Evolutionary conservation across 108 stramenopile genomes (phyloP).

Genomic region (Conticribra weissflogii): DNA sequence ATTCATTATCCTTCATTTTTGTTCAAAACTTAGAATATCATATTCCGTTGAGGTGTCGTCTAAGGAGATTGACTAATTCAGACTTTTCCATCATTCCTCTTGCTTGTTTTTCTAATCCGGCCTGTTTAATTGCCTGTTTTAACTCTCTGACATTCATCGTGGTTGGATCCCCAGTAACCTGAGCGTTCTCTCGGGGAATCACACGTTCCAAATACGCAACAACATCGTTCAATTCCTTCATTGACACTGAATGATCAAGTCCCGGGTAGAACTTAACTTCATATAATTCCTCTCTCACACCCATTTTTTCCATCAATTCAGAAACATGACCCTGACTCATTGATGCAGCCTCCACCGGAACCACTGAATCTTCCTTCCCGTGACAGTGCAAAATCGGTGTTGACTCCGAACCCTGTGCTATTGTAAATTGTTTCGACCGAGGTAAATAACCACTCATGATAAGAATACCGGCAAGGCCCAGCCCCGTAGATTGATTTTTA

Average conservation of each 20-base stretch:
- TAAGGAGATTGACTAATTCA: slow-evolving; percentile 46
- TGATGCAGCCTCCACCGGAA: slow-evolving; percentile 43
- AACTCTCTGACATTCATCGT: slow-evolving; percentile 59
- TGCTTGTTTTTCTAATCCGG: slow-evolving; percentile 42
- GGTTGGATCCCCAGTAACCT: slow-evolving; percentile 12
- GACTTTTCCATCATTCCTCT: slow-evolving; percentile 62
- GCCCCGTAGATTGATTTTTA: slow-evolving; percentile 25
- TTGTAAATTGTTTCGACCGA: slow-evolving; percentile 40
- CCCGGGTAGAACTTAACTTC: slow-evolving; percentile 51
- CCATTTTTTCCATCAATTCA: slow-evolving; percentile 26
- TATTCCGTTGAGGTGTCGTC: too few relatives aligned
- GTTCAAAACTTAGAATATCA: too few relatives aligned
- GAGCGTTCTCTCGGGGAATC: slow-evolving; percentile 32
- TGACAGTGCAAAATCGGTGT: slow-evolving; percentile 69
- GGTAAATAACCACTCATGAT: slow-evolving; percentile 68
- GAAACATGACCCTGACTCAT: slow-evolving; percentile 26
- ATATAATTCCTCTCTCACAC: slow-evolving; percentile 38
- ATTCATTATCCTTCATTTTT: too few relatives aligned
- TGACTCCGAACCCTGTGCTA: slow-evolving; percentile 37
- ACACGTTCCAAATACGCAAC: slow-evolving; percentile 43
- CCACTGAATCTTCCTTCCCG: slow-evolving; percentile 59
- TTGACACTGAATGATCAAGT: slow-evolving; percentile 53
- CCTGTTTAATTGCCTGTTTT: slow-evolving; percentile 43
- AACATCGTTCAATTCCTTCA: slow-evolving; percentile 53
- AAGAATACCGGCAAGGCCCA: slow-evolving; percentile 53